Evolutionary conservation across 805 yeast genomes (phyloP).

Genomic region (Tetrapisispora fleetii): DNA sequence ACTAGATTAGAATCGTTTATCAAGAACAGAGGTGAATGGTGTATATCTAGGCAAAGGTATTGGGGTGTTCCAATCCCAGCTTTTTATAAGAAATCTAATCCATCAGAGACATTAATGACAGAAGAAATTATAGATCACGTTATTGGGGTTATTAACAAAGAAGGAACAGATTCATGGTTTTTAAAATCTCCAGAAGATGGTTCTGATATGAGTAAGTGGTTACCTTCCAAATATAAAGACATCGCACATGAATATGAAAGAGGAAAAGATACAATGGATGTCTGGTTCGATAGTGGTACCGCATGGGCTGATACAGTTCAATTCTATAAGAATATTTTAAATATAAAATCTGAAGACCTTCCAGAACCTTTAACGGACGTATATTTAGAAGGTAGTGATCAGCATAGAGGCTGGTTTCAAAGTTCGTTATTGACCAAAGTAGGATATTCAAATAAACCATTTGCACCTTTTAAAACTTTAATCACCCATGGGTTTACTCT

Average conservation of each 20-base stretch:
- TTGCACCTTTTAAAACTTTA: slow-evolving; percentile 62
- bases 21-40: slow-evolving; percentile 83
- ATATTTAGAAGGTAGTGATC: slow-evolving; percentile 96
- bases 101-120: slow-evolving; percentile 57
- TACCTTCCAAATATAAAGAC: slow-evolving; percentile 44
- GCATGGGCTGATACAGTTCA: slow-evolving; percentile 53
- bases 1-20: slow-evolving; percentile 67
- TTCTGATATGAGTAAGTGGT: slow-evolving; percentile 44
- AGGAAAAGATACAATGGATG: slow-evolving; percentile 93
- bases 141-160: slow-evolving; percentile 42
- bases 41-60: slow-evolving; percentile 87
- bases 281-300: slow-evolving; percentile 97
- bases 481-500: slow-evolving; percentile 91
- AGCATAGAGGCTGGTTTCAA: slow-evolving; percentile 99
- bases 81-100: slow-evolving; percentile 42
- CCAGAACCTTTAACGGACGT: slow-evolving; percentile 57
- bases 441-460: slow-evolving; percentile 30
- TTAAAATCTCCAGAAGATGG: slow-evolving; percentile 34
- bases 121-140: slow-evolving; percentile 47
- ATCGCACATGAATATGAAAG: slow-evolving; percentile 41
- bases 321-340: slow-evolving; percentile 30
- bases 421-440: slow-evolving; percentile 77
- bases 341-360: slow-evolving; percentile 12
- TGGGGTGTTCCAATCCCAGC: slow-evolving; percentile 99
- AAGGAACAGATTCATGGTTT: slow-evolving; percentile 82